Evolutionary conservation across 768 basidiomycete species (phyloP).

Genomic region (Suillus cothurnatus): DNA sequence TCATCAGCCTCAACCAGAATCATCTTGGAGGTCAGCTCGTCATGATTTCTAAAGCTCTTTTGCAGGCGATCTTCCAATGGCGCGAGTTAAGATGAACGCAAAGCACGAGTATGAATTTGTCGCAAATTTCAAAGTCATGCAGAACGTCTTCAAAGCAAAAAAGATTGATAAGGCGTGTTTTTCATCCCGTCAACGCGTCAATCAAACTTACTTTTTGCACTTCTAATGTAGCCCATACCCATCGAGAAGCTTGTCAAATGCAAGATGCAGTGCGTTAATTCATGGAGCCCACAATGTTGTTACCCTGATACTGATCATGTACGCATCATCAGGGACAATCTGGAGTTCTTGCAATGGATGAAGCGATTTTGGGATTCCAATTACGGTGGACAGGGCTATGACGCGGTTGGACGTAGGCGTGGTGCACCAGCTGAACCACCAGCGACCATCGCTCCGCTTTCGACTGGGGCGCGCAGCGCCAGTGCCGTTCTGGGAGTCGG

Average conservation of each 20-base stretch:
- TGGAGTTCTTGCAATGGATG: slow-evolving; percentile 98
- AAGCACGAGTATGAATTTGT: slow-evolving; percentile 96
- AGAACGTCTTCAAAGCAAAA: slow-evolving; percentile 88
- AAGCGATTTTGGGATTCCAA: slow-evolving; percentile 95
- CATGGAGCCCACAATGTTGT: slow-evolving; percentile 8
- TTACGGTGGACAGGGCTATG: slow-evolving; percentile 86
- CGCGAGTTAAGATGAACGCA: slow-evolving; percentile 92
- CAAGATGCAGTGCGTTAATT: slow-evolving; percentile 90
- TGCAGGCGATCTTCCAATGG: slow-evolving; percentile 88
- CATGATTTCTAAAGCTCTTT: slow-evolving; percentile 15
- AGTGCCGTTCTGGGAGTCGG: slow-evolving; percentile 35
- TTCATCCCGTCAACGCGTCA: slow-evolving; percentile 3
- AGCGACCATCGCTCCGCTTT: slow-evolving; percentile 74
- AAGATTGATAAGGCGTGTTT: slow-evolving; percentile 87
- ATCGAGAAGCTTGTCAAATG: slow-evolving; percentile 96
- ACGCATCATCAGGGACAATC: slow-evolving; percentile 72
- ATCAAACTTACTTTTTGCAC: slow-evolving; percentile 11
- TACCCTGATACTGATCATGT: slow-evolving; percentile 16
- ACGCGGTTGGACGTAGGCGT: slow-evolving; percentile 78
- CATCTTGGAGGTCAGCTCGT: slow-evolving; percentile 14
- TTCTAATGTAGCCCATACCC: slow-evolving; percentile 73
- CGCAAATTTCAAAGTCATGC: slow-evolving; percentile 94
- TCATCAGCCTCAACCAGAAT: slow-evolving; percentile 23
- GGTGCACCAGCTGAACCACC: slow-evolving; percentile 78
- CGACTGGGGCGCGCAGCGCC: slow-evolving; percentile 39